Evolutionary conservation across 257 asterid genomes (phyloP).

Genomic region (Thymus quinquecostatus): DNA sequence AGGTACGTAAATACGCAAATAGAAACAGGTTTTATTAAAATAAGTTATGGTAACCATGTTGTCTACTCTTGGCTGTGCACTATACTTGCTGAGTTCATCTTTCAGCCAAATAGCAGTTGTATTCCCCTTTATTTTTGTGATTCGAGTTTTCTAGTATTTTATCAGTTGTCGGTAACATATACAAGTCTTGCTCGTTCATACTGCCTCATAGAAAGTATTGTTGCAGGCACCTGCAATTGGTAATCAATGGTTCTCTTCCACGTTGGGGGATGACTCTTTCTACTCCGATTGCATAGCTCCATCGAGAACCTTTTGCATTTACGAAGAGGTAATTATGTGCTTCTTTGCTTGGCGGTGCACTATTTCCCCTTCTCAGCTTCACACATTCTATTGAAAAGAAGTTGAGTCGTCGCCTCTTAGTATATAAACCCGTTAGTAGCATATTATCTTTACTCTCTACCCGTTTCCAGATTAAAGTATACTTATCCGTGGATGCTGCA

Average conservation of each 20-base stretch:
- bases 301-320: constrained; percentile 86
- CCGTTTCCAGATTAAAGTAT: no score
- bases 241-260: constrained; percentile 84
- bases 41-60: not conserved
- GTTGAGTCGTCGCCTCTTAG: no score
- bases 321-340: constrained; percentile 61
- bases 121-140: not conserved
- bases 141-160: constrained; percentile 9
- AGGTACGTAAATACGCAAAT: constrained; percentile 43
- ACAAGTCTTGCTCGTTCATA: not conserved
- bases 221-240: constrained; percentile 84
- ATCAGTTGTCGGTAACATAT: not conserved
- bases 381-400: no score
- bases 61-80: constrained; percentile 9
- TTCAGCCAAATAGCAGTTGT: constrained; percentile 12
- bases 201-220: constrained; percentile 9
- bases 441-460: no score
- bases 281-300: constrained; percentile 72
- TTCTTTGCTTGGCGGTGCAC: not conserved
- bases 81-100: constrained; percentile 25
- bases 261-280: constrained; percentile 46
- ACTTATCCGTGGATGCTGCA: no score
- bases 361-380: no score
- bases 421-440: no score
- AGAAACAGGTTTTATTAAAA: not conserved